Percentiles rank a stretch among this genome's conserved stretches.
Conservation (phyloP, 495 filamentous ascomycete genomes). For the Podospora pseudopauciseta region DNA sequence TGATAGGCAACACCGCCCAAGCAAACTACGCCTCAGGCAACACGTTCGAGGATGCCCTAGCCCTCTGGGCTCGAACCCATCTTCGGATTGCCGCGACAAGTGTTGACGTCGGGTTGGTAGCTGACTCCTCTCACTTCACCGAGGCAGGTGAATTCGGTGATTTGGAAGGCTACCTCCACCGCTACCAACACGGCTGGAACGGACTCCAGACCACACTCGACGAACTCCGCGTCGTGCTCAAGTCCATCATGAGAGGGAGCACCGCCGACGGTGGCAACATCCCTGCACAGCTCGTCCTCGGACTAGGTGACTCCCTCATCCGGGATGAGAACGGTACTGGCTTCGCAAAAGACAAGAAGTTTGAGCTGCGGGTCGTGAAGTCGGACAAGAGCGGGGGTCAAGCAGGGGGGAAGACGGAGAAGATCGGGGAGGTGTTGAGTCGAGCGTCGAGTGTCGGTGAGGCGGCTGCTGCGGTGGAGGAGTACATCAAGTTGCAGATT, state of each 20-base stretch:
- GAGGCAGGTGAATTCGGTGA: constrained; percentile 17
- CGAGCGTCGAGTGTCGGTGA: background rate
- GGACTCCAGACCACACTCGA: constrained; percentile 28
- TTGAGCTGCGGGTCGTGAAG: constrained; percentile 26
- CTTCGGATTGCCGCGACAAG: constrained; percentile 38
- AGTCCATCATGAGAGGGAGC: constrained; percentile 11
- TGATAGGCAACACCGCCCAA: constrained; percentile 49
- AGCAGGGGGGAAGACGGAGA: background rate
- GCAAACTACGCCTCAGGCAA: constrained; percentile 57
- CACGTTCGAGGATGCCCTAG: constrained; percentile 51
- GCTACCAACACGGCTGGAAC: constrained; percentile 6
- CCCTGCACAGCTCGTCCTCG: constrained; percentile 25
- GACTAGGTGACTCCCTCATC: constrained; percentile 27
- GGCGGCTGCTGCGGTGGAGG: constrained; percentile 24
- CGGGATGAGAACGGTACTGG: constrained; percentile 27
- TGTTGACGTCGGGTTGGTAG: constrained; percentile 41
- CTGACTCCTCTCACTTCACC: constrained; percentile 9
- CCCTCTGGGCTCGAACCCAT: constrained; percentile 31
- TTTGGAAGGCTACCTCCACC: constrained; percentile 26
- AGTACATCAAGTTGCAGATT: constrained; percentile 29
- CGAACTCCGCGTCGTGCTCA: constrained; percentile 31
- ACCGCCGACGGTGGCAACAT: background rate
- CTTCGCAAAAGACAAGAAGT: constrained; percentile 34
- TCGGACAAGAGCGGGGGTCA: constrained; percentile 2
- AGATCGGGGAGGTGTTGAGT: constrained; percentile 1